Evolutionary conservation across 2,329 filamentous ascomycete genomes (phyloP).

Genomic region (Aspergillus tanneri): DNA sequence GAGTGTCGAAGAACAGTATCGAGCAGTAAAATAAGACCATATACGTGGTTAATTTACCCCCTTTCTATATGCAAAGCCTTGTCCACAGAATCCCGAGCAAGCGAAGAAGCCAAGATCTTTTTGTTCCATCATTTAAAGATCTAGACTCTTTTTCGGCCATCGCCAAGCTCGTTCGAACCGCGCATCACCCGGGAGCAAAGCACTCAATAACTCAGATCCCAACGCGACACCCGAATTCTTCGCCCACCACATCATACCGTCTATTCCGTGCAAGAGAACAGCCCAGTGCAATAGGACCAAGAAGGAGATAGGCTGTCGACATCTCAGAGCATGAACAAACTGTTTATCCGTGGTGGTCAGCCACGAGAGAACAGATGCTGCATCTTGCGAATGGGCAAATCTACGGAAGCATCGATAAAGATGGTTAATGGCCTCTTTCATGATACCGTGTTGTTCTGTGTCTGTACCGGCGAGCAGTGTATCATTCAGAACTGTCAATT

Average conservation of each 20-base stretch:
- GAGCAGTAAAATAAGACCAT: too few relatives aligned
- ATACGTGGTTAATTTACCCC: too few relatives aligned
- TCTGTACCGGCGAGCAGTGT: slow-evolving; percentile 27
- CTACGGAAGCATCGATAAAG: slow-evolving; percentile 31
- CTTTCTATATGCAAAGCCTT: too few relatives aligned
- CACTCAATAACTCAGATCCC: slow-evolving; percentile 28
- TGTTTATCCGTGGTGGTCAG: slow-evolving; percentile 33
- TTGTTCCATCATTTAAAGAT: slow-evolving; percentile 19
- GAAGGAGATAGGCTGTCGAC: slow-evolving; percentile 32
- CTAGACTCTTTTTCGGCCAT: slow-evolving; percentile 34
- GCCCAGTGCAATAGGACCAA: slow-evolving; percentile 40
- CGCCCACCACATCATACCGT: slow-evolving; percentile 39
- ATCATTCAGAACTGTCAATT: slow-evolving; percentile 30
- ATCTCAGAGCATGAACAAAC: slow-evolving; percentile 31
- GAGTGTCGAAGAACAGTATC: too few relatives aligned
- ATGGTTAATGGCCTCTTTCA: slow-evolving; percentile 30
- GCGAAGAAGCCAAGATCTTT: too few relatives aligned
- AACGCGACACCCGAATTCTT: slow-evolving; percentile 32
- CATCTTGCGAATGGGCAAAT: slow-evolving; percentile 25
- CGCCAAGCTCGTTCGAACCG: slow-evolving; percentile 28
- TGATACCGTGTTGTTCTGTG: slow-evolving; percentile 29
- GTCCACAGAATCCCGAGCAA: too few relatives aligned
- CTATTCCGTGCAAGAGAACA: slow-evolving; percentile 32
- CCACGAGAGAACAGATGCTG: slow-evolving; percentile 37
- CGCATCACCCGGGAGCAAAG: slow-evolving; percentile 20